Evolutionary conservation across 2,329 filamentous ascomycete species (phyloP), one percentile per base, ranked within the genome.

Genomic region (Cladobotryum protrusum): DNA sequence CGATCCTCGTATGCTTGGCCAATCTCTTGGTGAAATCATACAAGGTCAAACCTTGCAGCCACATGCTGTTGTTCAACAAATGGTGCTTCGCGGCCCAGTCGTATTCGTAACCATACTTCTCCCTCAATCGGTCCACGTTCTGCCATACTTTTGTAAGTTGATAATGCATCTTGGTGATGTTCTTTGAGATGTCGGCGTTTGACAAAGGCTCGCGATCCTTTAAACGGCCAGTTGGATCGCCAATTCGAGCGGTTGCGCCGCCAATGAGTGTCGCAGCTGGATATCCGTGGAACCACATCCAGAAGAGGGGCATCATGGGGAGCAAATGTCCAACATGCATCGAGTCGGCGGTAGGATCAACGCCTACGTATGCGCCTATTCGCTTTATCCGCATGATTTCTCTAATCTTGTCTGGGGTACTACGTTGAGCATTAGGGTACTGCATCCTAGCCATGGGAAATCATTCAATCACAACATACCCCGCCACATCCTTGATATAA

Each of bases 291-390:
- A 90, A 73, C 69, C 89, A 89, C 73, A 91, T 79, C 85, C 87
- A 92, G 70, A 89, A 90, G 19, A 92, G 72, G 14, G 86, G 81
- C 88, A 93, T 93, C 48, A 92, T 74, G 18, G 89, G 86, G 13
- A 93, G 73, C 5, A 95, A 74, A 62, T 95, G 87, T 51, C 89
- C 89, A 43, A 93, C 74, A 60, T 95, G 89, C 52, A 93, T 72
- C 2, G 88, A 93, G 49, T 81, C 74, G 13, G 87, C 87, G 0
- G 89, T 93, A 5, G 89, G 87, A 62, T 95, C 89, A 60, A 93
- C 81, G 57, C 89, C 89, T 47, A 88, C 85, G 61, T 95, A 95
- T 52, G 79, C 83, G 54, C 84, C 85, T 57, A 89, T 80, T 54
- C 84, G 76, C 62, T 83, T 84, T 20, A 71, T 65, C 5, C 75